Percentiles rank a stretch among this genome's conserved stretches.
Evolutionary conservation across 768 basidiomycete species (phyloP).

Genomic region (Lentinus brumalis): DNA sequence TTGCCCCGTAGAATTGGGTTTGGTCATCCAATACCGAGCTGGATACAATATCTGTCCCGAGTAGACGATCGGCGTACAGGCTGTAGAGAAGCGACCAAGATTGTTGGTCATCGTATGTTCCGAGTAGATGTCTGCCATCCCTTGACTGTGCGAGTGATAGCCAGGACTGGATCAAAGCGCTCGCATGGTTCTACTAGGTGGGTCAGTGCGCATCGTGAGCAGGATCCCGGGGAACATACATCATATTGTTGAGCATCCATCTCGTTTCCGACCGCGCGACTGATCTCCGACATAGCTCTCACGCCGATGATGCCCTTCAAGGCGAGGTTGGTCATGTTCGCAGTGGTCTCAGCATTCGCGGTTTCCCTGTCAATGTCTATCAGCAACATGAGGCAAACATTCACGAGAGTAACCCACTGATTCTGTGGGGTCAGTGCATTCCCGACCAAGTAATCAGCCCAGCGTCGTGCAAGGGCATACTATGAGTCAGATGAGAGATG

Average conservation of each 20-base stretch:
- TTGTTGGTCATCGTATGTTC: slow-evolving; percentile 6
- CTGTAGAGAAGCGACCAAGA: slow-evolving; percentile 22
- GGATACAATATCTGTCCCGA: slow-evolving; percentile 1
- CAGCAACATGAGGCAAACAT: background rate
- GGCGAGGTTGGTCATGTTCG: slow-evolving; percentile 27
- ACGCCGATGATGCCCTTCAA: slow-evolving; percentile 28
- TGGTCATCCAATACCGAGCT: slow-evolving; percentile 5
- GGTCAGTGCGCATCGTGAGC: background rate
- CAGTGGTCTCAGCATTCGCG: slow-evolving; percentile 11
- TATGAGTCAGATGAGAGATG: background rate
- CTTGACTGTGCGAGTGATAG: slow-evolving; percentile 6
- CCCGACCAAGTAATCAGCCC: slow-evolving; percentile 25
- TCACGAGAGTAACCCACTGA: background rate
- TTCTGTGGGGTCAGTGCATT: slow-evolving; percentile 12
- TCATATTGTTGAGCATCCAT: slow-evolving; percentile 17
- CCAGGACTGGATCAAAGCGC: slow-evolving; percentile 7
- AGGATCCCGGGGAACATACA: slow-evolving; percentile 4
- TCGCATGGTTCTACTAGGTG: slow-evolving; percentile 11
- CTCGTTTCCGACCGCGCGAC: slow-evolving; percentile 12
- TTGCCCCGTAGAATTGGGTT: slow-evolving; percentile 7
- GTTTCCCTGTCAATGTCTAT: background rate
- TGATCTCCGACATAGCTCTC: slow-evolving; percentile 25
- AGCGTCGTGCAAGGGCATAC: slow-evolving; percentile 23
- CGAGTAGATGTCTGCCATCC: slow-evolving; percentile 8
- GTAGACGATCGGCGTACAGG: slow-evolving; percentile 17